Percentiles rank a stretch among this genome's conserved stretches.
Conservation (phyloP, 257 asterid genomes). For the Phtheirospermum japonicum region DNA sequence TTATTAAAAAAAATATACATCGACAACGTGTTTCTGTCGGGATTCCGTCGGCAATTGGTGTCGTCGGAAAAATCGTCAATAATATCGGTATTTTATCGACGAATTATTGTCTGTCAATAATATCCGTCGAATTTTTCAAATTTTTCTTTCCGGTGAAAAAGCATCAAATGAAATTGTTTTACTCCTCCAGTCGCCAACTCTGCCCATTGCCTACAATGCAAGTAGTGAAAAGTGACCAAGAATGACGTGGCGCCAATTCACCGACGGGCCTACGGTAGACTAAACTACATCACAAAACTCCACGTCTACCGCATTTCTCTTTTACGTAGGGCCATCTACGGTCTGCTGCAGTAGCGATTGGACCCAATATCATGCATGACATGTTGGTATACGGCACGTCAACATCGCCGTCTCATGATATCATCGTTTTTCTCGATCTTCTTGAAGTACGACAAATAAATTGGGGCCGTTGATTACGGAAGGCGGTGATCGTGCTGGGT, state of each 20-base stretch:
- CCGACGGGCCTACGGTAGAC: neutral
- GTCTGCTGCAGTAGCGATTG: neutral
- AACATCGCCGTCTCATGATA: conserved; percentile 23
- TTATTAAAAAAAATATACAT: too few species aligned
- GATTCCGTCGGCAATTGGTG: too few species aligned
- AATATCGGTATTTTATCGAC: too few species aligned
- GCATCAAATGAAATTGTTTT: neutral
- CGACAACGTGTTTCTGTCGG: too few species aligned
- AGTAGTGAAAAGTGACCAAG: neutral
- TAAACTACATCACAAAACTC: neutral
- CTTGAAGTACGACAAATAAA: neutral
- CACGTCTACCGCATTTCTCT: neutral
- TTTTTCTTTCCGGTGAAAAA: neutral
- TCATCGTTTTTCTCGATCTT: conserved; percentile 21
- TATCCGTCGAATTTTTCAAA: too few species aligned
- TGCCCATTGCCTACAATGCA: neutral
- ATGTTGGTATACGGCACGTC: conserved; percentile 29
- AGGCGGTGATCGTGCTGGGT: conserved; percentile 7
- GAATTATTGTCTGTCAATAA: too few species aligned
- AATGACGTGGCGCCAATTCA: conserved; percentile 19
- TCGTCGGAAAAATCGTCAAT: too few species aligned
- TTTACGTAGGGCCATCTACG: conserved; percentile 14
- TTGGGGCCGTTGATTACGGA: neutral
- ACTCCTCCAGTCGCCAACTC: neutral
- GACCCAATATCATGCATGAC: conserved; percentile 21